Evolutionary conservation across 352 stramenopile species (phyloP).

Genomic region (Globisporangium paddicum): DNA sequence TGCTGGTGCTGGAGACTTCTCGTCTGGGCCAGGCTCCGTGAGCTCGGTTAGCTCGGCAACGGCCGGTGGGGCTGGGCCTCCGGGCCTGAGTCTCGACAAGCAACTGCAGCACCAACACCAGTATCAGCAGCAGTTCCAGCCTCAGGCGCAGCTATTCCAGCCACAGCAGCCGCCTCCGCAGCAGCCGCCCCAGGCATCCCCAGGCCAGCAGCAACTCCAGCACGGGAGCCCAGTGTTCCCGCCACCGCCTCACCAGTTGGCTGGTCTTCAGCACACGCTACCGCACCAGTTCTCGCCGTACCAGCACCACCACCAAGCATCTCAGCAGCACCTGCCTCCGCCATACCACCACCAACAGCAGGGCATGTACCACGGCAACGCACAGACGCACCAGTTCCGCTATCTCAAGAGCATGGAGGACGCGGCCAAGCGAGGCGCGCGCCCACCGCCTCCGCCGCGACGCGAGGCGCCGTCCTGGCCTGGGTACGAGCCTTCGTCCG

Average conservation of each 20-base stretch:
- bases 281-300: slow-evolving; percentile 18
- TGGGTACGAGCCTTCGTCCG: slow-evolving; percentile 33
- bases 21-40: background rate
- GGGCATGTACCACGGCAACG: slow-evolving; percentile 24
- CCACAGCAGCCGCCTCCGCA: slow-evolving; percentile 12
- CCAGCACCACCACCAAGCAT: slow-evolving; percentile 13
- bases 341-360: slow-evolving; percentile 18
- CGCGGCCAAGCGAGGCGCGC: slow-evolving; percentile 19
- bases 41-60: background rate
- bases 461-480: slow-evolving; percentile 60
- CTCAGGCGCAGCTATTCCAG: slow-evolving; percentile 24
- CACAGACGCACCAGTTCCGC: slow-evolving; percentile 40
- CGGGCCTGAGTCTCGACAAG: slow-evolving; percentile 26
- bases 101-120: slow-evolving; percentile 59
- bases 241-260: slow-evolving; percentile 9
- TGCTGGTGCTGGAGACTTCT: slow-evolving; percentile 17
- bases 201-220: slow-evolving; percentile 13
- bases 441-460: slow-evolving; percentile 22
- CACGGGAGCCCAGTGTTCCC: slow-evolving; percentile 12
- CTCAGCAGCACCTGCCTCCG: slow-evolving; percentile 20
- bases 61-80: background rate
- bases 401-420: slow-evolving; percentile 74
- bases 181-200: slow-evolving; percentile 14
- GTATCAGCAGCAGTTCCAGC: slow-evolving; percentile 57
- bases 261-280: slow-evolving; percentile 5